These are phyloP conservation scores for Stevia rebaudiana DNA, from an alignment of 140 eudicot species.

Conservation along the genomic window DNA sequence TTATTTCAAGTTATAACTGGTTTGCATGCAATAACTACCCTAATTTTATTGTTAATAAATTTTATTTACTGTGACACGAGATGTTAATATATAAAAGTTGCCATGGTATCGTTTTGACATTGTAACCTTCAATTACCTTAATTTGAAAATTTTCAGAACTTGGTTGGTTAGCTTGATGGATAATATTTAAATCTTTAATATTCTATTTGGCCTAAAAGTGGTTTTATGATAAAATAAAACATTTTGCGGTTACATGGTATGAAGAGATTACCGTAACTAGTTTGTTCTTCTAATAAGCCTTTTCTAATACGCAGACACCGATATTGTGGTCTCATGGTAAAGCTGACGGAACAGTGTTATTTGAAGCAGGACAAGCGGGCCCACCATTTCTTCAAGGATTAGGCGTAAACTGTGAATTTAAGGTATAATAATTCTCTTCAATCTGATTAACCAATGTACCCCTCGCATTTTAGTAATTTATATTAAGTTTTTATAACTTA, in stretches of 20 bases:
- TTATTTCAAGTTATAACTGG: no score
- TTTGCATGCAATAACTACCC: no score
- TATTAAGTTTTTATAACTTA: neutral
- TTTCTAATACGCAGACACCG: slow-evolving; percentile 54
- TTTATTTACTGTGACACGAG: no score
- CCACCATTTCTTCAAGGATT: slow-evolving; percentile 79
- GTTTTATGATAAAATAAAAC: neutral
- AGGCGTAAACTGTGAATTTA: slow-evolving; percentile 82
- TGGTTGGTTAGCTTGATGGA: no score
- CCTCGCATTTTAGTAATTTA: neutral
- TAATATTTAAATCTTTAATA: no score
- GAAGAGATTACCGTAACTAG: neutral
- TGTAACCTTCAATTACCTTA: no score
- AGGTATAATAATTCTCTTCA: slow-evolving; percentile 64
- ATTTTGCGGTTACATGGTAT: neutral
- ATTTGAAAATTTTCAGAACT: no score
- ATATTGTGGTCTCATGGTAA: slow-evolving; percentile 86
- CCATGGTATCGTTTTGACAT: no score
- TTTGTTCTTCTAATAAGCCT: neutral
- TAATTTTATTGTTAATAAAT: no score
- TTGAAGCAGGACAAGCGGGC: slow-evolving; percentile 97
- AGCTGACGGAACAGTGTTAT: slow-evolving; percentile 69
- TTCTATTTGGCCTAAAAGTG: no score
- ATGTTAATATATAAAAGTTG: no score
- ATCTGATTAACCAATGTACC: neutral